A percentile compares a stretch with the other conserved stretches of the same genome.
Conservation (phyloP, 148 eudicot species). For the Vaccinium corymbosum region DNA sequence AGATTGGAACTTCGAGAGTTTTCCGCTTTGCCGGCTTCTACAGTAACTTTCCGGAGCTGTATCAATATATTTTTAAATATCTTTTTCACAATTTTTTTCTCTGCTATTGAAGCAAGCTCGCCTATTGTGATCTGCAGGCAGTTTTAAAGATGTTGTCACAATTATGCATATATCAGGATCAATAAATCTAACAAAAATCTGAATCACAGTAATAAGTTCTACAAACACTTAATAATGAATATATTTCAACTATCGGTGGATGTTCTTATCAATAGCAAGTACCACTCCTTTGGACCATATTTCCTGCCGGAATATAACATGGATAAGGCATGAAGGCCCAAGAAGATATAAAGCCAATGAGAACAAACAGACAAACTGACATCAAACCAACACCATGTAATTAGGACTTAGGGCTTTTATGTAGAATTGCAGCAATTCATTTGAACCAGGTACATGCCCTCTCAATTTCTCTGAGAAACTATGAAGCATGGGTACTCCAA, state of each 20-base stretch:
- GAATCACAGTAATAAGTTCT: neutral
- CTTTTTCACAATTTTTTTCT: conserved; percentile 40
- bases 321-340: neutral
- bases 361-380: neutral
- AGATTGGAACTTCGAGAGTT: conserved; percentile 28
- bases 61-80: conserved; percentile 54
- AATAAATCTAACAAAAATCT: neutral
- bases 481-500: neutral
- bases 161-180: neutral
- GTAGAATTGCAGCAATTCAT: neutral
- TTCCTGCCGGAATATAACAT: too few species aligned
- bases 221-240: neutral
- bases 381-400: neutral
- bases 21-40: conserved; percentile 39
- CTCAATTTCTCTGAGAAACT: too few species aligned
- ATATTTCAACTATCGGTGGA: neutral
- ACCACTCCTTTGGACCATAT: neutral
- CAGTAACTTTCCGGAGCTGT: conserved; percentile 55
- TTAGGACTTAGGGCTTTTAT: too few species aligned
- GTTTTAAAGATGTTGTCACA: neutral
- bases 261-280: neutral
- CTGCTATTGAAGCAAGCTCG: conserved; percentile 81
- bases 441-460: neutral
- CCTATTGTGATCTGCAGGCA: conserved; percentile 56
- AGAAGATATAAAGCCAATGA: neutral